These are phyloP conservation scores for Westerdykella aurantiaca DNA, from an alignment of 2,329 filamentous ascomycete genomes.

Conservation along the genomic window DNA sequence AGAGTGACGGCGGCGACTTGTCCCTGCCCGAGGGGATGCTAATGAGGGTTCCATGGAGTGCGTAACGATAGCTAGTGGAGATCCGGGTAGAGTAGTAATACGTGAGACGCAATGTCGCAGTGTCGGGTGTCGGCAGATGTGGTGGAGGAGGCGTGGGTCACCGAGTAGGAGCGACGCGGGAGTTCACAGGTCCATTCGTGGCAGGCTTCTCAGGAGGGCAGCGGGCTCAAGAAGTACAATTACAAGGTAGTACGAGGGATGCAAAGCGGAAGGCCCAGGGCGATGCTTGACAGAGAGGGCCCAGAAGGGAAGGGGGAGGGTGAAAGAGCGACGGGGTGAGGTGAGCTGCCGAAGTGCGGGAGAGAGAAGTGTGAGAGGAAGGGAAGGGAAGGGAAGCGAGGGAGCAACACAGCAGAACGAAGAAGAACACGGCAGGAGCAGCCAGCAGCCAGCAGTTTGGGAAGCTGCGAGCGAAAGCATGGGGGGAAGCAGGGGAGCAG, in stretches of 20 bases:
- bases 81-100: too few relatives aligned
- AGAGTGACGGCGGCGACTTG: constrained; percentile 15
- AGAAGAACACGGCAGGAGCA: too few relatives aligned
- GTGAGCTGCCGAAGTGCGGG: neutral
- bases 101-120: too few relatives aligned
- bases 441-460: too few relatives aligned
- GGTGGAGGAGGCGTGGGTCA: too few relatives aligned
- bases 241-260: neutral
- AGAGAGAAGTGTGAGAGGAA: neutral
- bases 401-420: neutral
- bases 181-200: neutral
- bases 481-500: too few relatives aligned
- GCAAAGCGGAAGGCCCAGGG: neutral
- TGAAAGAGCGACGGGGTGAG: neutral
- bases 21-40: neutral
- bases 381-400: neutral
- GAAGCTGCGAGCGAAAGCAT: too few relatives aligned
- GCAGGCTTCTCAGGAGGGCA: neutral
- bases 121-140: too few relatives aligned
- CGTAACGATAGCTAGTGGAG: too few relatives aligned
- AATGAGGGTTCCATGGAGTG: too few relatives aligned
- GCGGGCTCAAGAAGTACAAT: neutral
- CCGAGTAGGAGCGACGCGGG: neutral
- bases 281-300: neutral
- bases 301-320: neutral